A percentile compares a stretch with the other conserved stretches of the same genome.
These are phyloP conservation scores for Talaromyces rugulosus DNA, from an alignment of 2,329 filamentous ascomycete species.

Conservation along the genomic window DNA sequence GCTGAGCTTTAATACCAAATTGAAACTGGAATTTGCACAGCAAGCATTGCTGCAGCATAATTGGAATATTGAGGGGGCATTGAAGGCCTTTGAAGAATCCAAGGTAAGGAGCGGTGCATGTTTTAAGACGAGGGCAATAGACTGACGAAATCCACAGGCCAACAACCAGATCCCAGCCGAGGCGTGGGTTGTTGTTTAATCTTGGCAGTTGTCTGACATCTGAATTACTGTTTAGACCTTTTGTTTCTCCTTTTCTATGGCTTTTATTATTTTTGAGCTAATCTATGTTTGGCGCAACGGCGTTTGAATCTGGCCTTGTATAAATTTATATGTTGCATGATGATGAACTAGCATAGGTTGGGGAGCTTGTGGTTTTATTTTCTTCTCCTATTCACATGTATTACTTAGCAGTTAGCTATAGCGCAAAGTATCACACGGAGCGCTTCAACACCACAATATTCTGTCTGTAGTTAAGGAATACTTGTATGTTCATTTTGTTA, in stretches of 20 bases:
- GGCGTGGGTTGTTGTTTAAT: constrained; percentile 38
- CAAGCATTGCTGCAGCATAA: constrained; percentile 74
- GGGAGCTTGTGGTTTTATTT: constrained; percentile 4
- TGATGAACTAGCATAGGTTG: constrained; percentile 10
- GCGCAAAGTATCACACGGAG: background rate
- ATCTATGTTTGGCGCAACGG: background rate
- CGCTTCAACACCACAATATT: background rate
- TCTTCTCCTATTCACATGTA: background rate
- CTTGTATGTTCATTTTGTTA: too few relatives aligned
- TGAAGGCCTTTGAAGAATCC: constrained; percentile 69
- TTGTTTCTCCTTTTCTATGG: background rate
- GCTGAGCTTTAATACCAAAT: constrained; percentile 70
- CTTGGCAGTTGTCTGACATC: background rate
- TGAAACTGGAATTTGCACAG: constrained; percentile 73
- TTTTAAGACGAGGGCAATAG: background rate
- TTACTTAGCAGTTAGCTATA: background rate
- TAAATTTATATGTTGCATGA: constrained; percentile 13
- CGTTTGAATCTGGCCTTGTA: constrained; percentile 3
- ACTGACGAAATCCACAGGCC: constrained; percentile 25
- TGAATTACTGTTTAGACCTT: background rate
- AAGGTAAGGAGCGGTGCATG: constrained; percentile 49
- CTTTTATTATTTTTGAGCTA: background rate
- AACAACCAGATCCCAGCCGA: constrained; percentile 45
- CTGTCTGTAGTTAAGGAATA: background rate
- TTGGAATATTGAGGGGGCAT: constrained; percentile 75